A percentile compares a stretch with the other conserved stretches of the same genome.
Conservation (phyloP, 345 rosid species). For the Arabis alpina region DNA sequence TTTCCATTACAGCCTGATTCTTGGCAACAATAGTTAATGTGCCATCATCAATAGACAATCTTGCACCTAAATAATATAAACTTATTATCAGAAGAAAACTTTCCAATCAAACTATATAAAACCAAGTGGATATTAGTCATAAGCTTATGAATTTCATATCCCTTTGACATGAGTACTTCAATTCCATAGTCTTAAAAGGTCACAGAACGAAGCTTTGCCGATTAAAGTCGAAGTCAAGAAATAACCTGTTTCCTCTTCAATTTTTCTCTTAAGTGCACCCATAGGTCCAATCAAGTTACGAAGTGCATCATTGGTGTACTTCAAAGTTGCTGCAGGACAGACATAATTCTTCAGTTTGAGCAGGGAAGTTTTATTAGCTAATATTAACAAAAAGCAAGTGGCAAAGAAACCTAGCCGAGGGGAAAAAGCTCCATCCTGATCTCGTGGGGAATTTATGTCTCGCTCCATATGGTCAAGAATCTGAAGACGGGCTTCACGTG, state of each 20-base stretch:
- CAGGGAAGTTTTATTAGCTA: not conserved
- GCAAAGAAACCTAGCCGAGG: conserved; percentile 70
- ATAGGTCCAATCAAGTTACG: conserved; percentile 90
- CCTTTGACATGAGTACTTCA: conserved; percentile 7
- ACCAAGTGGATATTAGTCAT: not conserved
- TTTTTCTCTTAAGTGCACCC: conserved; percentile 75
- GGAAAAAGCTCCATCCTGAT: conserved; percentile 55
- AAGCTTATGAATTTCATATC: conserved; percentile 4
- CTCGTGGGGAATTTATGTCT: conserved; percentile 71
- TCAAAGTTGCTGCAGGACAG: conserved; percentile 65
- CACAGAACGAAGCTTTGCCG: conserved; percentile 17
- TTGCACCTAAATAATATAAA: conserved; percentile 58
- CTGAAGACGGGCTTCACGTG: conserved; percentile 83
- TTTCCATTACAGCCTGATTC: conserved; percentile 75
- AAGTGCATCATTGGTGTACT: conserved; percentile 80
- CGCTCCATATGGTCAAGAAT: conserved; percentile 91
- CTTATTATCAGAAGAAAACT: conserved; percentile 5
- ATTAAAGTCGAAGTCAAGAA: conserved; percentile 5
- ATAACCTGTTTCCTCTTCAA: conserved; percentile 94
- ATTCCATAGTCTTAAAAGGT: not conserved
- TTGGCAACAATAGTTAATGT: conserved; percentile 81
- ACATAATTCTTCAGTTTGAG: conserved; percentile 11
- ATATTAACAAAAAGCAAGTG: conserved; percentile 9
- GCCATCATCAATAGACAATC: conserved; percentile 76
- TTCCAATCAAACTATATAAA: conserved; percentile 11